phyloP scores from a whole-genome alignment of 805 yeast genomes.

The Lachancea nothofagi region DNA sequence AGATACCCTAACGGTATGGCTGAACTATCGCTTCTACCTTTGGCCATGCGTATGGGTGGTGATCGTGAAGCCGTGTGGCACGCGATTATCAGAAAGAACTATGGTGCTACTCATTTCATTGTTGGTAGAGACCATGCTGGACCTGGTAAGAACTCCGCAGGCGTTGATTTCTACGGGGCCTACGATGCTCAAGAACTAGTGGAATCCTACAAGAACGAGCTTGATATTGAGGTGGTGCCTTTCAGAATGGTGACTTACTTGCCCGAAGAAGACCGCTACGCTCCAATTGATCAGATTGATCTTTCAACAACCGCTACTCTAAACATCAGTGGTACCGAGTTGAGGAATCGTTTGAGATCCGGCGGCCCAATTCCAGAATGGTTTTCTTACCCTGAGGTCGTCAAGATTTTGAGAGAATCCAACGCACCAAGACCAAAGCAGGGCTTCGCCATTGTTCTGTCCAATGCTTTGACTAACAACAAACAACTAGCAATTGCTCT shows the following conservation, averaged over 20 bases:
- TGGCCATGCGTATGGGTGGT: slow-evolving; percentile 99
- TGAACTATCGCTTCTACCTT: slow-evolving; percentile 75
- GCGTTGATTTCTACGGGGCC: slow-evolving; percentile 93
- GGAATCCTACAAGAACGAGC: slow-evolving; percentile 65
- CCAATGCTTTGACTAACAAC: slow-evolving; percentile 55
- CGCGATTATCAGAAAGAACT: slow-evolving; percentile 91
- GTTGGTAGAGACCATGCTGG: slow-evolving; percentile 99
- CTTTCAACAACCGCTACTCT: slow-evolving; percentile 66
- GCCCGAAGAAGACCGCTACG: slow-evolving; percentile 92
- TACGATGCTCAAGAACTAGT: slow-evolving; percentile 93
- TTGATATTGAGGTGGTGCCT: slow-evolving; percentile 87
- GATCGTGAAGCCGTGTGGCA: slow-evolving; percentile 99
- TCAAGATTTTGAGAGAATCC: slow-evolving; percentile 79
- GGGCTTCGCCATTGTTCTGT: slow-evolving; percentile 75
- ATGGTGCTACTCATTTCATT: slow-evolving; percentile 94
- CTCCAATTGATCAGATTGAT: slow-evolving; percentile 90
- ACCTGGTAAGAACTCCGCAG: slow-evolving; percentile 83
- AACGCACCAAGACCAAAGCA: slow-evolving; percentile 89
- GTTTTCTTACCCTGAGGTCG: slow-evolving; percentile 97
- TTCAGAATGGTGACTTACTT: slow-evolving; percentile 95
- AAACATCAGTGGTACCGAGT: slow-evolving; percentile 91
- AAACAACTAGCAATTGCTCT: slow-evolving; percentile 73
- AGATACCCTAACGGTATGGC: slow-evolving; percentile 95
- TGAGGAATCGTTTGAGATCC: slow-evolving; percentile 77
- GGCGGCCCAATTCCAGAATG: slow-evolving; percentile 91